Evolutionary conservation across 1,284 basidiomycete genomes (phyloP).

Genomic region (Boletus chippewaensis): DNA sequence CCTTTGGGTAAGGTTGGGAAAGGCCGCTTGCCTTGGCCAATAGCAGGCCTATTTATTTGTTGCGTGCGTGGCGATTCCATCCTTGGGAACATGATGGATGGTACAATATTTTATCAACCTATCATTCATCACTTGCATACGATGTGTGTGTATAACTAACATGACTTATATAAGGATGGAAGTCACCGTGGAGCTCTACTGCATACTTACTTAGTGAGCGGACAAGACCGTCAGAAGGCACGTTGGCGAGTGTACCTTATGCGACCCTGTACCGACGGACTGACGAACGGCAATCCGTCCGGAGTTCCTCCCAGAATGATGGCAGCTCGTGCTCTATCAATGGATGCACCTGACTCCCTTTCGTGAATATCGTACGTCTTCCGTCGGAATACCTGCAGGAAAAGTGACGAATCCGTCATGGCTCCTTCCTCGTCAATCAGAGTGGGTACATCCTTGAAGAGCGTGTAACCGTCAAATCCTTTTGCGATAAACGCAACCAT

Average conservation of each 20-base stretch:
- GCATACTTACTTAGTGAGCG: too few relatives aligned
- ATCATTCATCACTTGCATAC: conserved; percentile 9
- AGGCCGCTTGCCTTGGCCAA: conserved; percentile 12
- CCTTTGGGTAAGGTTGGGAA: conserved; percentile 46
- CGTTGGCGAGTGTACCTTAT: conserved; percentile 6
- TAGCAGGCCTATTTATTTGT: not conserved
- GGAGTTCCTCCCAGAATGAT: not conserved
- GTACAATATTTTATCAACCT: conserved; percentile 14
- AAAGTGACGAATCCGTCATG: conserved; percentile 14
- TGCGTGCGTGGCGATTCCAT: not conserved
- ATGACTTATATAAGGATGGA: not conserved
- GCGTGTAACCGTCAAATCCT: conserved; percentile 12
- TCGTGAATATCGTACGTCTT: conserved; percentile 2
- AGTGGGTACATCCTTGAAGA: conserved; percentile 4
- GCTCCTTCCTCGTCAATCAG: conserved; percentile 9
- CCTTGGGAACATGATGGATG: not conserved
- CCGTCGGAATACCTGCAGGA: conserved; percentile 16
- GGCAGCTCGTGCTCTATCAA: conserved; percentile 11
- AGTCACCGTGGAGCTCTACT: not conserved
- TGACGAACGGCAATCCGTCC: conserved; percentile 1
- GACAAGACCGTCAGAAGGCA: not conserved
- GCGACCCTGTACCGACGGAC: conserved; percentile 15
- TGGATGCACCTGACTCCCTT: not conserved
- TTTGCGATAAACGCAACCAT: conserved; percentile 14
- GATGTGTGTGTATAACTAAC: conserved; percentile 8